A percentile compares a stretch with the other conserved stretches of the same genome.
Conservation (phyloP, 164 flowering plant species). For the Chimonanthus praecox region DNA sequence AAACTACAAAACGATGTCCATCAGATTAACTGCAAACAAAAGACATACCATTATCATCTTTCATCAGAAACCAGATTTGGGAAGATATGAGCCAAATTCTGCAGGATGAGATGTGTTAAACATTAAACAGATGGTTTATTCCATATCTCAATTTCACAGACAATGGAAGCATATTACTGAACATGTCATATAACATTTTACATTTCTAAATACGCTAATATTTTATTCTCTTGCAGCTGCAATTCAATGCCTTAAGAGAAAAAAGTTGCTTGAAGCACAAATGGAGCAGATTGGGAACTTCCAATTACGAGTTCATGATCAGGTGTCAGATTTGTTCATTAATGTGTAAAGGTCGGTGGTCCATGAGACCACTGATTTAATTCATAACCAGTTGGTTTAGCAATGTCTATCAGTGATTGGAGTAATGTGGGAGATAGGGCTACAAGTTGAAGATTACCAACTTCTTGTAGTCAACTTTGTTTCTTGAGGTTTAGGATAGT, state of each 20-base stretch:
- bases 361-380: background rate
- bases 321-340: slow-evolving; percentile 12
- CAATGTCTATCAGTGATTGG: background rate
- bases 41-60: no score
- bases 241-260: slow-evolving; percentile 22
- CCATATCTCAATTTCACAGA: background rate
- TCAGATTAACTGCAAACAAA: background rate
- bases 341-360: background rate
- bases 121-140: no score
- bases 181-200: background rate
- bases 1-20: background rate
- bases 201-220: background rate
- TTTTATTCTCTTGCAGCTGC: slow-evolving; percentile 15
- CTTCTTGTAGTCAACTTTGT: background rate
- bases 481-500: background rate
- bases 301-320: slow-evolving; percentile 22
- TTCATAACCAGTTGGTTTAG: background rate
- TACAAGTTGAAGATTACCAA: background rate
- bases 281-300: slow-evolving; percentile 20
- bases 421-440: background rate
- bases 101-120: background rate
- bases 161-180: background rate
- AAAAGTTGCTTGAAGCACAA: slow-evolving; percentile 21
- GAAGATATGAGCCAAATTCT: background rate
- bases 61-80: background rate